Percentiles rank a stretch among this genome's conserved stretches.
Evolutionary conservation across 2,329 filamentous ascomycete species (phyloP).

Genomic region (Pyricularia pennisetigena): DNA sequence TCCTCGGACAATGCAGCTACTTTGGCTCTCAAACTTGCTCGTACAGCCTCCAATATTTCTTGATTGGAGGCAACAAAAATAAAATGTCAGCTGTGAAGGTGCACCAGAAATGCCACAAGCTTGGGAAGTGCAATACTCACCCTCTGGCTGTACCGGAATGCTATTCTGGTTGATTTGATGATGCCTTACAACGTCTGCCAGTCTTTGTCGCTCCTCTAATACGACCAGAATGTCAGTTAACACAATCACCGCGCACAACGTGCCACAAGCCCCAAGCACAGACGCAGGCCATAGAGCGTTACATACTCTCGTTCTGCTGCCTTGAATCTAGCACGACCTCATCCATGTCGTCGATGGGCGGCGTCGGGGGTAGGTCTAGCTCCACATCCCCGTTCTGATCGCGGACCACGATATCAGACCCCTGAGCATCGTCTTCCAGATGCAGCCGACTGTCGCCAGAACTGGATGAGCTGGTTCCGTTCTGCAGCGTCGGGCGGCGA

Average conservation of each 20-base stretch:
- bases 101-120: constrained; percentile 7
- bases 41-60: constrained; percentile 63
- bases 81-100: constrained; percentile 5
- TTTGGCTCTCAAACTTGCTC: constrained; percentile 61
- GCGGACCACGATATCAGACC: constrained; percentile 49
- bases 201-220: constrained; percentile 46
- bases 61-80: constrained; percentile 4
- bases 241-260: neutral
- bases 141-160: constrained; percentile 54
- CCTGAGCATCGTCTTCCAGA: constrained; percentile 35
- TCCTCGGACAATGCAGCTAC: constrained; percentile 69
- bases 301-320: constrained; percentile 45
- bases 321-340: constrained; percentile 47
- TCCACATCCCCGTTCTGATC: constrained; percentile 54
- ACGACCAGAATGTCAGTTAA: neutral
- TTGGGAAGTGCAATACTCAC: constrained; percentile 27
- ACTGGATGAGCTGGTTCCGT: constrained; percentile 15
- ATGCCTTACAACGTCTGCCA: constrained; percentile 52
- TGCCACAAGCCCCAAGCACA: neutral
- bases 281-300: neutral
- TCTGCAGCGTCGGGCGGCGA: constrained; percentile 37
- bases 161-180: constrained; percentile 46
- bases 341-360: constrained; percentile 42
- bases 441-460: constrained; percentile 26
- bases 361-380: constrained; percentile 45